Evolutionary conservation across 228 moss, liverwort and hornwort species (phyloP), one percentile per base, ranked within the genome.

Genomic region (Sphagnum magellanicum): DNA sequence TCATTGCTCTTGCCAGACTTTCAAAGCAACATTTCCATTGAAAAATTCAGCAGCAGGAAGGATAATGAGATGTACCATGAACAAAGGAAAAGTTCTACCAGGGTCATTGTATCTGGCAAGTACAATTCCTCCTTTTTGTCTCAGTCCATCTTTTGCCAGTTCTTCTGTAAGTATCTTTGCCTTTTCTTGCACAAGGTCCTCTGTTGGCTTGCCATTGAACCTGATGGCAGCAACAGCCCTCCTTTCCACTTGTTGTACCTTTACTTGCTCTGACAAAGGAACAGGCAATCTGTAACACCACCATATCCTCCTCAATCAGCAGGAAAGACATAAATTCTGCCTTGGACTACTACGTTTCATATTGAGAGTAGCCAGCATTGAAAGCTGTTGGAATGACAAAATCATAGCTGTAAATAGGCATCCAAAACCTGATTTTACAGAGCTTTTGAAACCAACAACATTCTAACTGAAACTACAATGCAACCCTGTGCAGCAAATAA

Each of bases 181-280:
- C 71, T 81, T 79, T 67, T 88, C 81, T 64, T 74, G 73, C 61
- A 82, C 88, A 32, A 16, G 73, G 67, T 88, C 82, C 16, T 78
- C 76, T 55, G 85, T 83, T 6, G 91, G 75, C 70, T 82, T 83
- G 51, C 97, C 93, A 60, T 81, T 93, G 13, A 97, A 97, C 65
- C 85, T 88, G 72, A 90, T 14, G 32, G 76, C 85, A 16, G 93
- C 97, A 72, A 90, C 90, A 53, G 87, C 73, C 50, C 74, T 74
- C 74, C 83, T 81, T 49, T 79, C 87, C 49, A 93, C 79, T 17
- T 88, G 73, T 46, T 77, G 87, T 65, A 98, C 79, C 69, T 79
- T 88, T 16, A 98, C 93, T 52, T 70, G 61, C 46, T 78, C 76
- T 65, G 81, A 79, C 69, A 83, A 79, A 3, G 93, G 97, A 65